Evolutionary conservation across 2,329 filamentous ascomycete genomes (phyloP).

Genomic region (Apiospora phragmitis): DNA sequence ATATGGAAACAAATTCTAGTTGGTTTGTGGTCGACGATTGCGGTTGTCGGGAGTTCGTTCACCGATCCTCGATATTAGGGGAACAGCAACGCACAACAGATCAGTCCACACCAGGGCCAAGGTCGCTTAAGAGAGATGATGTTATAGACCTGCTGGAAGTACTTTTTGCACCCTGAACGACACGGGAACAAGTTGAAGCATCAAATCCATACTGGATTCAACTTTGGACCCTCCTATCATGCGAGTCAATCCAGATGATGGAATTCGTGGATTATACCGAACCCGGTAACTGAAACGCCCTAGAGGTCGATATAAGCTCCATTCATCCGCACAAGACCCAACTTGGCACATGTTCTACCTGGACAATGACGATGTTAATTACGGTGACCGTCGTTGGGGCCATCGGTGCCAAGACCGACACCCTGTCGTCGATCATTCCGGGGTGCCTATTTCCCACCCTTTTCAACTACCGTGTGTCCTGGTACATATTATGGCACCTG

Average conservation of each 20-base stretch:
- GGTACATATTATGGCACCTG: neutral
- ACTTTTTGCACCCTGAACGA: neutral
- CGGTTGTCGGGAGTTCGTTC: neutral
- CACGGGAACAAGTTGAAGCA: neutral
- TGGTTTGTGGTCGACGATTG: neutral
- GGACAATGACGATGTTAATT: neutral
- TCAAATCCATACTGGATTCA: neutral
- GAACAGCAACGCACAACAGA: neutral
- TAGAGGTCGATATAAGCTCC: neutral
- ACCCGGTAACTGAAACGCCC: neutral
- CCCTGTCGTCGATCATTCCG: slow-evolving; percentile 4
- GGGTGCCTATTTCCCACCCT: neutral
- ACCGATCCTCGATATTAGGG: neutral
- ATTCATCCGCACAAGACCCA: neutral
- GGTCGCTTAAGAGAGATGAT: neutral
- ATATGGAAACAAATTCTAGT: neutral
- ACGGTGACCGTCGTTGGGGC: neutral
- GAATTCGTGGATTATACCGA: neutral
- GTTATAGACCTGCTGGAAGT: neutral
- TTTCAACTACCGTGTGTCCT: neutral
- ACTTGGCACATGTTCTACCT: neutral
- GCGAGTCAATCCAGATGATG: neutral
- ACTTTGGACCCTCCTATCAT: neutral
- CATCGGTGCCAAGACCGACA: neutral
- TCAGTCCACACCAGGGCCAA: neutral